These are phyloP conservation scores for Paecilomyces sp. DNA, from an alignment of 2,329 filamentous ascomycete genomes.

Conservation along the genomic window DNA sequence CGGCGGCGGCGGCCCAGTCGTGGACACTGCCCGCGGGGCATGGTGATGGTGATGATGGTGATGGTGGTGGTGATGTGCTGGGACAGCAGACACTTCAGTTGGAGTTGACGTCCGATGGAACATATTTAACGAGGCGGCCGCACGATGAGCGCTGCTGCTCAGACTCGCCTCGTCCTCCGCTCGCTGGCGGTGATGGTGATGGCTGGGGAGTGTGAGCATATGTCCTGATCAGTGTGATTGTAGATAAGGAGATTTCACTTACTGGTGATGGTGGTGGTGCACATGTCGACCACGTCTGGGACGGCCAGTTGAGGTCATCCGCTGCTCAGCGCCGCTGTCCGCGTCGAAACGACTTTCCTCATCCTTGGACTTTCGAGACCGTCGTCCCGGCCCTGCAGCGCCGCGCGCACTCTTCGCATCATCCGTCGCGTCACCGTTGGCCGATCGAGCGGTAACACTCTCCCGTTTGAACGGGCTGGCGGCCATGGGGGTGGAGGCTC, in stretches of 20 bases:
- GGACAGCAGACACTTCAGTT: conserved; percentile 12
- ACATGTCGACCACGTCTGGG: conserved; percentile 53
- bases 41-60: conserved; percentile 41
- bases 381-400: conserved; percentile 47
- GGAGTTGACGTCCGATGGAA: conserved; percentile 23
- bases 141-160: conserved; percentile 15
- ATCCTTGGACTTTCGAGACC: conserved; percentile 65
- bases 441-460: conserved; percentile 39
- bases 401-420: conserved; percentile 35
- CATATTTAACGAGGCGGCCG: conserved; percentile 16
- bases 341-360: conserved; percentile 60
- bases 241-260: conserved; percentile 19
- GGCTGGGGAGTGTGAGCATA: conserved; percentile 18
- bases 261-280: conserved; percentile 57
- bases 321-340: conserved; percentile 58
- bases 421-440: conserved; percentile 33
- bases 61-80: conserved; percentile 31
- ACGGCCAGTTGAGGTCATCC: conserved; percentile 56
- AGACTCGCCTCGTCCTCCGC: conserved; percentile 40
- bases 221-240: conserved; percentile 4
- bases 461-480: conserved; percentile 46
- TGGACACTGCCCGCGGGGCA: conserved; percentile 17
- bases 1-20: conserved; percentile 19
- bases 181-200: conserved; percentile 51
- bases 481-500: conserved; percentile 47